Evolutionary conservation across 352 stramenopile genomes (phyloP), one percentile per base, ranked within the genome.

Genomic region (Globisporangium viniferum): DNA sequence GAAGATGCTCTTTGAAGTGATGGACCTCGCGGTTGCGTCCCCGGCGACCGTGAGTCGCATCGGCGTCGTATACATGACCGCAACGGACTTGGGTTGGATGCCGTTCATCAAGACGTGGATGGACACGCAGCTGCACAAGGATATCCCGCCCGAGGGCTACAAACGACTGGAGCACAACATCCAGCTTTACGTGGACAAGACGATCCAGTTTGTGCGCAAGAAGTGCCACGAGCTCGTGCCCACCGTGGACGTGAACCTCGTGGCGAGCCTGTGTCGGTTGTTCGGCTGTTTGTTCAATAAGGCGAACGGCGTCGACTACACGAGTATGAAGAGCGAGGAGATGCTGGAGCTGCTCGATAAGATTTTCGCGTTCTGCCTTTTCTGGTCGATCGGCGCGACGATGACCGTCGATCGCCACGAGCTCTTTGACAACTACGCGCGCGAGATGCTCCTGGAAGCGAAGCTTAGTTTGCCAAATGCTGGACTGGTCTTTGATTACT

Each of bases 1-100:
- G 89, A 96, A 97, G 67, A 97, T 97, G 87, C 76, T 98, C 6
- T 98, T 98, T 57, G 94, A 98, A 59, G 91, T 98, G 8, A 97
- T 97, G 85, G 94, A 98, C 74, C 78, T 98, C 5, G 88, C 85
- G 0, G 92, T 96, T 7, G 94, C 94, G 7, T 98, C 90, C 12
- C 93, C 94, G 12, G 94, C 94, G 0, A 98, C 94, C 0, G 93
- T 93, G 22, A 90, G 80, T 70, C 84, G 85, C 12, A 91, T 90
- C 33, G 85, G 85, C 14, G 85, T 93, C 33, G 85, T 93, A 18
- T 93, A 88, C 51, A 88, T 93, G 80, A 91, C 89, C 0, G 85
- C 86, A 1, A 90, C 80, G 0, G 90, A 98, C 72, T 67, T 98
- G 0, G 92, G 90, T 1, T 98, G 89, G 91, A 80, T 88, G 72